A percentile compares a stretch with the other conserved stretches of the same genome.
Conservation (phyloP, 345 rosid species). For the Brassica napus region Da-Ae NC_063449.1:5863501-5864000, state of each 20-base stretch:
- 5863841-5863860: neutral
- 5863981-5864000: slow-evolving; percentile 75
- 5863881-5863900: no score
- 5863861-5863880: no score
- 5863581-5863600: slow-evolving; percentile 73
- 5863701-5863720: slow-evolving; percentile 63
- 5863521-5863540: slow-evolving; percentile 73
- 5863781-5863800: neutral
- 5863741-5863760: slow-evolving; percentile 41
- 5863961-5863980: neutral
- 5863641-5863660: slow-evolving; percentile 70
- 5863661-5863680: slow-evolving; percentile 83
- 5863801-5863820: neutral
- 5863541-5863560: slow-evolving; percentile 82
- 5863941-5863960: neutral
- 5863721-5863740: slow-evolving; percentile 70
- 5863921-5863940: neutral
- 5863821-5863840: neutral
- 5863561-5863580: slow-evolving; percentile 79
- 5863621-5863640: slow-evolving; percentile 79
- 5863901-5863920: no score
- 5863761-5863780: neutral
- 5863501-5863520: slow-evolving; percentile 84
- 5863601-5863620: slow-evolving; percentile 64
- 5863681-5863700: slow-evolving; percentile 67